phyloP scores from a whole-genome alignment of 2,329 filamentous ascomycete genomes.

The Monosporascus sp. region DNA sequence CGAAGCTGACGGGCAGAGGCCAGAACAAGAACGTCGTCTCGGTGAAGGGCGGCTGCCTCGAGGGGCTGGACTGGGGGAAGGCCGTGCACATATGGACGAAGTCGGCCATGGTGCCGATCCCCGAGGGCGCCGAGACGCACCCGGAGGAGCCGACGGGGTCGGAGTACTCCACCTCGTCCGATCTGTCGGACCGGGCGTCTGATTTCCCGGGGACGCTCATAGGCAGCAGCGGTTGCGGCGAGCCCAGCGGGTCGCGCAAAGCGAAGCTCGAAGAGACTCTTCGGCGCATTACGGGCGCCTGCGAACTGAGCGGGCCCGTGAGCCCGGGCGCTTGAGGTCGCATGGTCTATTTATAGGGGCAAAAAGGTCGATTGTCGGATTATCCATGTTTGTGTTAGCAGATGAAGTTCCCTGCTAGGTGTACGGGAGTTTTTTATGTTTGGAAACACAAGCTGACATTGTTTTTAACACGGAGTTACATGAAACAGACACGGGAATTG shows the following conservation, averaged over 20 bases:
- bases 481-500: no score
- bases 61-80: constrained; percentile 54
- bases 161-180: constrained; percentile 39
- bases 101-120: constrained; percentile 63
- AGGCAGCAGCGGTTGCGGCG: constrained; percentile 27
- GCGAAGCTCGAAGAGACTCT: background rate
- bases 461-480: background rate
- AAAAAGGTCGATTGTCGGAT: no score
- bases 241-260: background rate
- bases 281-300: constrained; percentile 16
- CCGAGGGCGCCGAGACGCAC: constrained; percentile 55
- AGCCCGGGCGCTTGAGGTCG: background rate
- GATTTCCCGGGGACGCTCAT: constrained; percentile 22
- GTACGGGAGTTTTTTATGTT: background rate
- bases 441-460: background rate
- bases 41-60: constrained; percentile 63
- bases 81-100: constrained; percentile 66
- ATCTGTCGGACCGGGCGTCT: constrained; percentile 42
- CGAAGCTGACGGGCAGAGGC: background rate
- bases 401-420: background rate
- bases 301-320: constrained; percentile 22
- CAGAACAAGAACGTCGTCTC: constrained; percentile 55
- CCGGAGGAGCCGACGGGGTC: constrained; percentile 45
- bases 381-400: background rate
- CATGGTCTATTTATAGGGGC: background rate